These are phyloP conservation scores for Thalassiosira profunda DNA, from an alignment of 108 stramenopile species.

Conservation along the genomic window DNA sequence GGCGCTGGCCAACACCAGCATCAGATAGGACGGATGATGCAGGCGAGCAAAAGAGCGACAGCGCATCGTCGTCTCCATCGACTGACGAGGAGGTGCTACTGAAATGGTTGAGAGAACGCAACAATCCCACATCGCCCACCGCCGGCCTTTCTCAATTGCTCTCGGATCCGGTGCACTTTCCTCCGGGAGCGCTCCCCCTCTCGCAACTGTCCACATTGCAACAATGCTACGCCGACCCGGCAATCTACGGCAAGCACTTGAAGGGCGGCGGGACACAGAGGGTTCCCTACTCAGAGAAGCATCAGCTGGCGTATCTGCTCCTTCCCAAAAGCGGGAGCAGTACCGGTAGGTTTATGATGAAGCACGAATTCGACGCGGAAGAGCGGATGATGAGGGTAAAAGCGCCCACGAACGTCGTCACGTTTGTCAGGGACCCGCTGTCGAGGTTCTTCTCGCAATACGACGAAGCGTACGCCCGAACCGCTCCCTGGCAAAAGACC, in stretches of 20 bases:
- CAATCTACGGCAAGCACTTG: constrained; percentile 18
- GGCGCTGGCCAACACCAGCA: too few species aligned
- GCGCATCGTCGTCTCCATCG: too few species aligned
- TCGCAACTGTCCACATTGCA: constrained; percentile 29
- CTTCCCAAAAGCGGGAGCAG: constrained; percentile 33
- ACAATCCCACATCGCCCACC: background rate
- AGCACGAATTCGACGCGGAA: constrained; percentile 12
- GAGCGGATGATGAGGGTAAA: too few species aligned
- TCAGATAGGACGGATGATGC: too few species aligned
- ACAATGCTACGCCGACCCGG: constrained; percentile 24
- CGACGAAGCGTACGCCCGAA: constrained; percentile 32
- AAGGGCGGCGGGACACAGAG: constrained; percentile 1
- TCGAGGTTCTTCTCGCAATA: constrained; percentile 39
- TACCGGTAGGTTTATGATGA: constrained; percentile 36
- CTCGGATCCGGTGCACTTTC: constrained; percentile 13
- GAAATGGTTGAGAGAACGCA: background rate
- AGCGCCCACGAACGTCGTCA: background rate
- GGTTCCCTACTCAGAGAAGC: constrained; percentile 20
- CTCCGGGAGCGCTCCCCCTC: constrained; percentile 24
- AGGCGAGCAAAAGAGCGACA: too few species aligned
- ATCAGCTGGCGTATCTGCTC: constrained; percentile 16
- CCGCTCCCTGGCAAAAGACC: constrained; percentile 21
- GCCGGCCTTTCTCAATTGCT: constrained; percentile 4
- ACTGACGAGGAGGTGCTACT: background rate
- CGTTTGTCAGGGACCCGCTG: constrained; percentile 16